Evolutionary conservation across 805 yeast species (phyloP).

Genomic region (Nadsonia fulvescens): DNA sequence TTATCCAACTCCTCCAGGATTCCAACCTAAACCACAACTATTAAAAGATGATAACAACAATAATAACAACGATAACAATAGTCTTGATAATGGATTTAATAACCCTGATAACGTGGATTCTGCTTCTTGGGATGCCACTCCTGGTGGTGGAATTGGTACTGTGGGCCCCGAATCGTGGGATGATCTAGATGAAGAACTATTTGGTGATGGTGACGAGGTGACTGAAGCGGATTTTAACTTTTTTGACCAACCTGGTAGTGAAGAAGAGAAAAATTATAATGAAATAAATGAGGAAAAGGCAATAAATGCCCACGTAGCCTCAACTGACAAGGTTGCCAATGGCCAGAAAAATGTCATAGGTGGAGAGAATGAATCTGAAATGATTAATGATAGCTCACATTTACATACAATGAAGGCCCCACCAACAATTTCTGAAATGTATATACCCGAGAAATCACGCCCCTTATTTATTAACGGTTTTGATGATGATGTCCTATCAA

Average conservation of each 20-base stretch:
- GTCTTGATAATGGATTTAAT: conserved; percentile 5
- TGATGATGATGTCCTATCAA: too few relatives aligned
- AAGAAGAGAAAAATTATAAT: too few relatives aligned
- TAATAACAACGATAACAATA: conserved; percentile 3
- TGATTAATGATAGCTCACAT: too few relatives aligned
- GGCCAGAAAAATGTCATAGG: too few relatives aligned
- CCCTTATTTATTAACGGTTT: too few relatives aligned
- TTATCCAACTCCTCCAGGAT: conserved; percentile 21
- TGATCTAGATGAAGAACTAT: conserved; percentile 16
- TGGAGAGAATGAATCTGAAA: too few relatives aligned
- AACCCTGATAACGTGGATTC: conserved; percentile 6
- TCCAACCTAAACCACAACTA: too few relatives aligned
- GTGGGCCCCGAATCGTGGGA: conserved; percentile 12
- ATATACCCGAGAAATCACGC: too few relatives aligned
- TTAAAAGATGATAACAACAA: conserved; percentile 6
- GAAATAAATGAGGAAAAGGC: conserved; percentile 2
- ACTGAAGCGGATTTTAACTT: conserved; percentile 26
- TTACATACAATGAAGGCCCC: too few relatives aligned
- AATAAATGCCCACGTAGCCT: conserved; percentile 4
- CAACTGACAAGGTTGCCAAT: too few relatives aligned
- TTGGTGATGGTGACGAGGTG: conserved; percentile 20
- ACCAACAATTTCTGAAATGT: too few relatives aligned
- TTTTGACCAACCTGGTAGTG: conserved; percentile 22
- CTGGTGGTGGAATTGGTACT: conserved; percentile 7
- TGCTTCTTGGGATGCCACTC: conserved; percentile 9